Evolutionary conservation across 2,329 filamentous ascomycete species (phyloP).

Genomic region (Fusarium sp.): DNA sequence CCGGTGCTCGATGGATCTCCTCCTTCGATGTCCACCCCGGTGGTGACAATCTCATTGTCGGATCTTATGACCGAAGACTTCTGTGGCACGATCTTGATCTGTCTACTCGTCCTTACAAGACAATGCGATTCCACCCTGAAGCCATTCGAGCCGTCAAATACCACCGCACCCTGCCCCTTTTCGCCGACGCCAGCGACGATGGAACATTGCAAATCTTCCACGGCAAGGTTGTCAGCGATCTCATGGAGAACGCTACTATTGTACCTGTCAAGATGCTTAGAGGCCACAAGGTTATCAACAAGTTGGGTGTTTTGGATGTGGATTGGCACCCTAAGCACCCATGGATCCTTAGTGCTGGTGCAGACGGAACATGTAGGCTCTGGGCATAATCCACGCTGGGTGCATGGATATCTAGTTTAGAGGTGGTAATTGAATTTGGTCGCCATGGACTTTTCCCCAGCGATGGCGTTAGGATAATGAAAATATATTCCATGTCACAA

Average conservation of each 20-base stretch:
- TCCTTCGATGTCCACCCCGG: slow-evolving; percentile 93
- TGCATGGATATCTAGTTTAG: neutral
- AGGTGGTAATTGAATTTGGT: slow-evolving; percentile 10
- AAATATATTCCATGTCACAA: slow-evolving; percentile 18
- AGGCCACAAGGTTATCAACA: slow-evolving; percentile 88
- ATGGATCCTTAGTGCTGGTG: slow-evolving; percentile 94
- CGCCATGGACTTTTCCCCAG: slow-evolving; percentile 33
- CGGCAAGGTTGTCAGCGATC: slow-evolving; percentile 91
- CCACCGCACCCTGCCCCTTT: slow-evolving; percentile 85
- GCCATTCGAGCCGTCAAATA: slow-evolving; percentile 91
- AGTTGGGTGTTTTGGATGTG: slow-evolving; percentile 91
- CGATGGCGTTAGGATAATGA: slow-evolving; percentile 42
- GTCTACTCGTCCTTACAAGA: slow-evolving; percentile 92
- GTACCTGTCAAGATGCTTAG: slow-evolving; percentile 94
- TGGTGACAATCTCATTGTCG: slow-evolving; percentile 93
- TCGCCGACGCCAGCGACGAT: slow-evolving; percentile 95
- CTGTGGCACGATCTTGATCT: slow-evolving; percentile 98
- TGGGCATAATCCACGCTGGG: slow-evolving; percentile 68
- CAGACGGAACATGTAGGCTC: slow-evolving; percentile 90
- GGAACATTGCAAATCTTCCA: slow-evolving; percentile 97
- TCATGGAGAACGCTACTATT: slow-evolving; percentile 96
- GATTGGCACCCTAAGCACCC: slow-evolving; percentile 97
- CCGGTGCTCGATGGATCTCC: slow-evolving; percentile 93
- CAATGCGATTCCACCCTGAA: slow-evolving; percentile 92
- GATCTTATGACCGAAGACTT: slow-evolving; percentile 92